phyloP scores from a whole-genome alignment of 1,284 basidiomycete species.

The Singerocomus inundabilis region DNA sequence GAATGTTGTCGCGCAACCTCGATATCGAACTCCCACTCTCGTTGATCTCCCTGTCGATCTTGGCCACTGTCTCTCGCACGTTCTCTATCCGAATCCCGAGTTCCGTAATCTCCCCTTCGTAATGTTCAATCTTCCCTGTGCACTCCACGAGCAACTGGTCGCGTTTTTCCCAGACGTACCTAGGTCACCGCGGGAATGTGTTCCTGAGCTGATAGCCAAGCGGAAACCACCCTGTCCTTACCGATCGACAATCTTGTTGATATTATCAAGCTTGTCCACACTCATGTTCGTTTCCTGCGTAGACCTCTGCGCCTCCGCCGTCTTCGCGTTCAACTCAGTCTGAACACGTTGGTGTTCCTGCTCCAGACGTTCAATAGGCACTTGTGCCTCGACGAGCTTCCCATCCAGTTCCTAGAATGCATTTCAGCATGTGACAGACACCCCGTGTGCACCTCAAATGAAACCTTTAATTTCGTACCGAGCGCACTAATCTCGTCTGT shows the following conservation, averaged over 20 bases:
- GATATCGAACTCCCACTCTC: conserved; percentile 67
- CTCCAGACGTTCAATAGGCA: conserved; percentile 69
- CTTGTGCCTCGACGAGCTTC: conserved; percentile 60
- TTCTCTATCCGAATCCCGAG: conserved; percentile 53
- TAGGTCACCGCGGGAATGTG: conserved; percentile 29
- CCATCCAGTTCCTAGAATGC: conserved; percentile 59
- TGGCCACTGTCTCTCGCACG: conserved; percentile 50
- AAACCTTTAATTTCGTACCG: conserved; percentile 45
- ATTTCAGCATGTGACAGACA: conserved; percentile 2
- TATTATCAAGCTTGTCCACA: conserved; percentile 59
- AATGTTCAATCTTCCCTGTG: conserved; percentile 57
- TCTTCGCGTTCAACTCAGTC: conserved; percentile 49
- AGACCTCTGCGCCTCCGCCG: conserved; percentile 50
- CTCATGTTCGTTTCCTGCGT: conserved; percentile 68
- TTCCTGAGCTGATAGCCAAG: background rate
- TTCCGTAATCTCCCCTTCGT: conserved; percentile 59
- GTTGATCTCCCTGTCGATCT: conserved; percentile 70
- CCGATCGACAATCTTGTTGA: conserved; percentile 66
- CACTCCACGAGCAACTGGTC: conserved; percentile 64
- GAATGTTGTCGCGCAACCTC: conserved; percentile 86
- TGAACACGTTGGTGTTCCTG: conserved; percentile 56
- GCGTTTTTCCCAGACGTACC: conserved; percentile 74
- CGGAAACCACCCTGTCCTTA: conserved; percentile 30
- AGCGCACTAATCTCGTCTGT: conserved; percentile 54
- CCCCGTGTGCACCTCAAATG: background rate